A percentile compares a stretch with the other conserved stretches of the same genome.
Evolutionary conservation across 306 rosid genomes (phyloP).

Genomic region (Quercus suber): DNA sequence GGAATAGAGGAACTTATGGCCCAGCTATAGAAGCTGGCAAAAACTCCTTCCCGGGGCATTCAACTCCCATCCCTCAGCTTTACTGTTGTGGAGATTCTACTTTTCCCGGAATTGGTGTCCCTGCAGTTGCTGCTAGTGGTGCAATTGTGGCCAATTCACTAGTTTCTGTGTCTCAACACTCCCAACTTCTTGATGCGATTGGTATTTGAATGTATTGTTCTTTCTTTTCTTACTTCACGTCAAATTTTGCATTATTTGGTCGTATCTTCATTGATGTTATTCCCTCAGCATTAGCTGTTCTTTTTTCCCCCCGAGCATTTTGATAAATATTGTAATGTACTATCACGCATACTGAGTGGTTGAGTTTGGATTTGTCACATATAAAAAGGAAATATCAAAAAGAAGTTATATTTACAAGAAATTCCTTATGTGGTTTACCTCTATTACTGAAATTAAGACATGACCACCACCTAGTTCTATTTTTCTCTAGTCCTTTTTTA

Average conservation of each 20-base stretch:
- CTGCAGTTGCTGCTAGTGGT: constrained; percentile 98
- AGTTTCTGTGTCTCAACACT: constrained; percentile 77
- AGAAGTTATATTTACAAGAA: neutral
- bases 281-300: neutral
- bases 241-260: neutral
- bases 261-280: neutral
- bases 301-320: neutral
- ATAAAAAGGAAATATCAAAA: neutral
- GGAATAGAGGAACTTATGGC: constrained; percentile 74
- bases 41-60: constrained; percentile 68
- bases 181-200: constrained; percentile 82
- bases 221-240: neutral
- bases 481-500: neutral
- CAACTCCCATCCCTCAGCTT: constrained; percentile 69
- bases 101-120: constrained; percentile 96
- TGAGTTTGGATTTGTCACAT: neutral
- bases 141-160: constrained; percentile 91
- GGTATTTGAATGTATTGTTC: constrained; percentile 53
- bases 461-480: neutral
- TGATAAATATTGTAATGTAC: neutral
- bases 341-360: neutral
- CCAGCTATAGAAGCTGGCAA: constrained; percentile 77
- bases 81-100: constrained; percentile 93
- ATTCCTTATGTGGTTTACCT: neutral
- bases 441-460: neutral